Percentiles rank a stretch among this genome's conserved stretches.
These are phyloP conservation scores for Sugiyamaella sp. DNA, from an alignment of 1,139 yeast genomes.

Conservation along the genomic window DNA sequence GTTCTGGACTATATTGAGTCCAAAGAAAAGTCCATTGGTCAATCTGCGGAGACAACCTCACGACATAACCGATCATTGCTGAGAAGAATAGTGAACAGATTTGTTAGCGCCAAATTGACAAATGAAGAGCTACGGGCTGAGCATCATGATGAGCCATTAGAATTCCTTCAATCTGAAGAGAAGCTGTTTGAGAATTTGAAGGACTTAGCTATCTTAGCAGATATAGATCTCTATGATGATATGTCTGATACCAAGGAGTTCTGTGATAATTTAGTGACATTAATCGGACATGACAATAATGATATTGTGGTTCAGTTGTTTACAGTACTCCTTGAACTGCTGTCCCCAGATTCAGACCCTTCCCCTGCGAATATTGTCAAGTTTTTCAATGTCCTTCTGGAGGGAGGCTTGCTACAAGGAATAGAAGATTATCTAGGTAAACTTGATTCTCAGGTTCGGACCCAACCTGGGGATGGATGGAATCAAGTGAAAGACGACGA, in stretches of 20 bases:
- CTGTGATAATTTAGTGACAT: slow-evolving; percentile 26
- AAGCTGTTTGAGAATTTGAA: slow-evolving; percentile 40
- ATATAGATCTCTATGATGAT: slow-evolving; percentile 16
- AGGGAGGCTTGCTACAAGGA: slow-evolving; percentile 20
- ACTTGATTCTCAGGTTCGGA: neutral
- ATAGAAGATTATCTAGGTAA: neutral
- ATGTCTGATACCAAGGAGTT: neutral
- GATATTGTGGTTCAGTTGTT: slow-evolving; percentile 40
- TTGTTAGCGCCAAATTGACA: slow-evolving; percentile 34
- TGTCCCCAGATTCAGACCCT: slow-evolving; percentile 32
- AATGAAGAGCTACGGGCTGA: slow-evolving; percentile 41
- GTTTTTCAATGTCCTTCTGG: slow-evolving; percentile 24
- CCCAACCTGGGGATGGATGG: slow-evolving; percentile 1
- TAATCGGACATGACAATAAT: slow-evolving; percentile 42
- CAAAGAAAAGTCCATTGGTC: slow-evolving; percentile 27
- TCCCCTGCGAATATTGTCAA: slow-evolving; percentile 1
- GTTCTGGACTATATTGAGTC: slow-evolving; percentile 36
- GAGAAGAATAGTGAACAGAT: slow-evolving; percentile 29
- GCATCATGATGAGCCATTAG: slow-evolving; percentile 42
- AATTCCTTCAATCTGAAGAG: slow-evolving; percentile 40
- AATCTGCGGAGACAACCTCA: neutral
- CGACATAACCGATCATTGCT: slow-evolving; percentile 34
- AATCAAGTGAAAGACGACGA: slow-evolving; percentile 8
- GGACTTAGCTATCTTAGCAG: slow-evolving; percentile 39
- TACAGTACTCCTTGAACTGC: slow-evolving; percentile 35